phyloP scores from a whole-genome alignment of 441 rosid genomes.

The Caryocar brasiliense region DNA sequence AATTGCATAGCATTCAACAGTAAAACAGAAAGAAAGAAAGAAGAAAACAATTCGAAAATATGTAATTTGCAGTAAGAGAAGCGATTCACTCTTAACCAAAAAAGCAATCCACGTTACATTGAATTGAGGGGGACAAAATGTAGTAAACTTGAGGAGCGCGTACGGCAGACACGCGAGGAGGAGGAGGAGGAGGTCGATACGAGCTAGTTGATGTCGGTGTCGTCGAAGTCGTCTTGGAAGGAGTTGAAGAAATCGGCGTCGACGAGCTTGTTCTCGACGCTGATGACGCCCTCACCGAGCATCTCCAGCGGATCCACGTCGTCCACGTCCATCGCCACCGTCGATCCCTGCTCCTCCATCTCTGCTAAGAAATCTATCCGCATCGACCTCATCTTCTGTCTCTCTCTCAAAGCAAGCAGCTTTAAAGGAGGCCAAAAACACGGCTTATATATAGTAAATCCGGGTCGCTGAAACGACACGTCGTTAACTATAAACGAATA shows the following conservation, averaged over 20 bases:
- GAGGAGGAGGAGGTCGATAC: neutral
- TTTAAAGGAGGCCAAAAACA: neutral
- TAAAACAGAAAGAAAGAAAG: too few species aligned
- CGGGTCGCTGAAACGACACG: too few species aligned
- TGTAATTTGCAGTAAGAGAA: too few species aligned
- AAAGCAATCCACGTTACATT: too few species aligned
- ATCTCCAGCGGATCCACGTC: constrained; percentile 57
- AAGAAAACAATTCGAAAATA: too few species aligned
- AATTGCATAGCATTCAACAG: too few species aligned
- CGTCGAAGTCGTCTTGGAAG: constrained; percentile 84
- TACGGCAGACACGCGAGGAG: too few species aligned
- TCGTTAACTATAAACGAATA: too few species aligned
- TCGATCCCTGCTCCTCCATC: constrained; percentile 42
- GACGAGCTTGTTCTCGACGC: constrained; percentile 27
- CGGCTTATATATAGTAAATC: too few species aligned
- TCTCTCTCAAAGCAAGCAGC: neutral
- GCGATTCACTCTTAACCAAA: too few species aligned
- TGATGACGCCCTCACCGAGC: constrained; percentile 44
- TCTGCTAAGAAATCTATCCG: constrained; percentile 43
- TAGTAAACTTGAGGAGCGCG: too few species aligned
- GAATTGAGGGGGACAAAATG: too few species aligned
- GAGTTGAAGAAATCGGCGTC: constrained; percentile 65
- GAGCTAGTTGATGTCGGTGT: constrained; percentile 59
- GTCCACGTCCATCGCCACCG: constrained; percentile 85
- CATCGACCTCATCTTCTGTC: constrained; percentile 36